Base-by-base conservation (phyloP, 2,329 filamentous ascomycete species). In the Dactylellina leptospora region DNA sequence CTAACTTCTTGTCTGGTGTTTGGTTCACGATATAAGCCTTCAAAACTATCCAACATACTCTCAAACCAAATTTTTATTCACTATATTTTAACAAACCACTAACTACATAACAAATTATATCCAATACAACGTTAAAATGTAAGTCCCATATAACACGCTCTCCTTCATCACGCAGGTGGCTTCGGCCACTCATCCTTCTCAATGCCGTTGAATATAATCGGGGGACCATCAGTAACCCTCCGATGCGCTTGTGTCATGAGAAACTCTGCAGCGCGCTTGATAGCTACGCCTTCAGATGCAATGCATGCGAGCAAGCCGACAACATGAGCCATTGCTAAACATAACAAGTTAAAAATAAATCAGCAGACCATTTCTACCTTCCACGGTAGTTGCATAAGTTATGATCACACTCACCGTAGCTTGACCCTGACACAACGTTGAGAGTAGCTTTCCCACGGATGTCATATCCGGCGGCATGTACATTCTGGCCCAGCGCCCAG, bases 401-500 rank as follows among this genome's bases (percentile, higher is more conserved):
- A 22, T 13, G 40, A 18, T 4, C 16, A 10, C 47, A 38, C n/a
- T n/a, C 54, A 62, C 59, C 59, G 45, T 44, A 62, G 3, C 33
- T 44, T 2, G 33, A 11, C 6, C 59, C 59, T 16, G 30, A 33
- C 9, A 23, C 16, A n/a, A 44, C 5, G 2, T 13, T n/a, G n/a
- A n/a, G n/a, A n/a, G n/a, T n/a, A n/a, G n/a, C 2, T 20, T 45
- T 18, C 16, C 47, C 45, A 2, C 54, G 4, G 1, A 33, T 13
- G 27, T 62, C 36, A 10, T 45, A 53, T 36, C 48, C 47, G 4
- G 25, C 33, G 3, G 13, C 33, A 25, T 33, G 48, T 16, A 62
- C 33, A 36, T 53, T 45, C 25, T 53, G 22, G 16, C 30, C 59
- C 4, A 38, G 47, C 4, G 45, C 59, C 59, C 59, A 62, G 1